Evolutionary conservation across 2,329 filamentous ascomycete species (phyloP), one percentile per base, ranked within the genome.

Genomic region (Talaromyces atroroseus): DNA sequence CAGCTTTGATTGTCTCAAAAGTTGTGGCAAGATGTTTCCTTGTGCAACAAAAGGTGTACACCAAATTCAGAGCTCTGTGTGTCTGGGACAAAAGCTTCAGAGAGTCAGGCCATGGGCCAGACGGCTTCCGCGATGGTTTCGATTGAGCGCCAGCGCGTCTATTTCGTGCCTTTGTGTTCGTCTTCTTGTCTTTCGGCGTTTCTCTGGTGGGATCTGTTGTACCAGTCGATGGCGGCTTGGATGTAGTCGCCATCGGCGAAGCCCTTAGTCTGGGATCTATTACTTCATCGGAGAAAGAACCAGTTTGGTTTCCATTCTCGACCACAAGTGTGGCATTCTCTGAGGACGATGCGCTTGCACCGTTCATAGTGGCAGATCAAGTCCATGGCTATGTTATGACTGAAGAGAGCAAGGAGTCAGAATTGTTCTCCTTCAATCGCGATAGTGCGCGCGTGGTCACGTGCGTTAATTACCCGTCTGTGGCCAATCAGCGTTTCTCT

Each of bases 31-130:
- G 80, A 65, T 97, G 89, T 68, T 95, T 96, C 47, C 94, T 85
- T 1, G 92, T 92, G 68, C 86, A 94, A 75, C 90, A 95, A 68
- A 99, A 97, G 0, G 94, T 97, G 65, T 90, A 96, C 0, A 97
- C 90, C 1, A 97, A 76, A 64, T 96, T 99, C 58, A 99, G 75
- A 1, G 94, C 92, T 59, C 85, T 83, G 69, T 97, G 89, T 0
- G 86, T 88, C 68, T 86, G 85, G 24, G 87, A 84, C 8, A 97
- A 79, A 44, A 79, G 77, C 56, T 83, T 86, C 70, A 97, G 89
- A 47, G 81, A 78, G 1, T 83, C 79, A 0, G 92, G 91, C 91
- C 92, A 96, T 44, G 81, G 80, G 51, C 80, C 76, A 1, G 78
- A 61, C 11, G 65, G 68, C 1, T 63, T 63, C 50, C 65, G 46